A percentile compares a stretch with the other conserved stretches of the same genome.
These are phyloP conservation scores for Calocybe gambosa DNA, from an alignment of 1,284 basidiomycete species.

Conservation along the genomic window DNA sequence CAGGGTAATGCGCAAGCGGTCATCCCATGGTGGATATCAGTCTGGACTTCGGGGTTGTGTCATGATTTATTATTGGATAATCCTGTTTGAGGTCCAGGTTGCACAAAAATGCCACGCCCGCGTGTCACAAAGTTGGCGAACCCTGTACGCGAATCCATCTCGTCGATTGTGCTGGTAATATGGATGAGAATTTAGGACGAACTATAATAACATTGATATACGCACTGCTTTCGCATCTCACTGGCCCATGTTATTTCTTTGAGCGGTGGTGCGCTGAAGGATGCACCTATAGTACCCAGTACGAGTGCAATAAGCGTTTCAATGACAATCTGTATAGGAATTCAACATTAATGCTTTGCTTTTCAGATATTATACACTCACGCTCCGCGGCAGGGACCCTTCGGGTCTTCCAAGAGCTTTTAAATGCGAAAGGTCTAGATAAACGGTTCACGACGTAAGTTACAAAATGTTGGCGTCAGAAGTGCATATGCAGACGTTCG, in stretches of 20 bases:
- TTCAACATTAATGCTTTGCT: not conserved
- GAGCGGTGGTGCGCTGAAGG: conserved; percentile 59
- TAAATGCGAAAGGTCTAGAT: conserved; percentile 61
- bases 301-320: conserved; percentile 64
- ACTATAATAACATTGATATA: conserved; percentile 7
- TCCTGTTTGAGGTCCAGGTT: conserved; percentile 3
- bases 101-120: conserved; percentile 40
- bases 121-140: conserved; percentile 70
- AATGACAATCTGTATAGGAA: conserved; percentile 51
- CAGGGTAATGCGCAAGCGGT: not conserved
- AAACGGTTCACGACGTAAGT: conserved; percentile 4
- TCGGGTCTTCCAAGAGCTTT: conserved; percentile 70
- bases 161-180: conserved; percentile 59
- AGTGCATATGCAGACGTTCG: conserved; percentile 47
- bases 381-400: conserved; percentile 57
- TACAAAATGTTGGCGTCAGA: conserved; percentile 7
- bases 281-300: conserved; percentile 66
- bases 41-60: not conserved
- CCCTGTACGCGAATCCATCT: conserved; percentile 68
- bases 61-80: not conserved
- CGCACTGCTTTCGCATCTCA: conserved; percentile 78
- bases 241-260: conserved; percentile 86
- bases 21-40: not conserved
- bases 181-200: not conserved
- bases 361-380: conserved; percentile 23